Base-by-base conservation (phyloP, 805 yeast species). In the Starmerella asiatica region DNA sequence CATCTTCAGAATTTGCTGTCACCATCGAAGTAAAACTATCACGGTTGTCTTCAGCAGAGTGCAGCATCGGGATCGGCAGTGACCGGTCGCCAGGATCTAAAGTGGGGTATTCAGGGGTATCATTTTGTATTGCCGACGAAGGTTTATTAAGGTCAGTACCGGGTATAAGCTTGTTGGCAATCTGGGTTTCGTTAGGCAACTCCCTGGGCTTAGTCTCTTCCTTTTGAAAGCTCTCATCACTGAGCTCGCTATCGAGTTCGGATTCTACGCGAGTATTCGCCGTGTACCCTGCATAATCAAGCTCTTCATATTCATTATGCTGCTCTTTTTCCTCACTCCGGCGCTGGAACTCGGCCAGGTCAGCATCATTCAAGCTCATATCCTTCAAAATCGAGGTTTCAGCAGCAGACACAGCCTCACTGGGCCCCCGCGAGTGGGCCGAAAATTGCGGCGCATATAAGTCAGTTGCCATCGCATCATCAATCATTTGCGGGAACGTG, bases 211-310 rank as follows among this genome's bases (percentile, higher is more conserved):
- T 23, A 11, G 11, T 23, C 8, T 28, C 31, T 9, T 28, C 24
- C 11, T 21, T 16, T 5, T 24, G 6, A 9, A 20, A 17, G 26
- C 26, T 20, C 26, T 32, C 34, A 17, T 46, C 50, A 27, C 45
- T 39, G 5, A 46, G 40, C 16, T 46, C 50, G 34, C 47, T 43
- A 20, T 46, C 50, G 9, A 46, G 45, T 17, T 38, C 36, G 7
- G 45, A 40, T 12, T 5, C 18, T 7, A 4, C 26, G 4, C 17
- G 17, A 8, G 21, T 34, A 3, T 16, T n/a, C 5, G 21, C 24
- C 7, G n/a, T 7, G 15, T n/a, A 21, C 8, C 12, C 5, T 3
- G 3, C 17, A 11, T 30, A 16, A 3, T 31, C 31, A 4, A 9
- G 7, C 5, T 18, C 21, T 14, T 36, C 38, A 12, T 9, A 27